These are phyloP conservation scores for Euphorbia tirucalli DNA, from an alignment of 345 rosid genomes.

Conservation along the genomic window DNA sequence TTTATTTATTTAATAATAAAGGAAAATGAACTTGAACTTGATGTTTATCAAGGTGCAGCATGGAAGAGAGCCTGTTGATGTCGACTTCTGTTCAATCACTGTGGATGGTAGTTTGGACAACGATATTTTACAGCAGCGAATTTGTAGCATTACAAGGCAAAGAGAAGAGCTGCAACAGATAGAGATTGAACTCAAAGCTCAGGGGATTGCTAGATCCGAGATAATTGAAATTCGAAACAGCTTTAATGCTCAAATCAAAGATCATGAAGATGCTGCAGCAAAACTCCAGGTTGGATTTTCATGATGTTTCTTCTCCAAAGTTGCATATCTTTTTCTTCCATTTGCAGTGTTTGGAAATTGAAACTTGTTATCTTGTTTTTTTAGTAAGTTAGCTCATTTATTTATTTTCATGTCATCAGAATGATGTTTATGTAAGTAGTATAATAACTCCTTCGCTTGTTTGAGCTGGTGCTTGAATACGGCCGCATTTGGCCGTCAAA, in stretches of 20 bases:
- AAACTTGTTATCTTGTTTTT: background rate
- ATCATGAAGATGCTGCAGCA: conserved; percentile 57
- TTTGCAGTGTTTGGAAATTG: background rate
- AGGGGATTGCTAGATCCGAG: conserved; percentile 59
- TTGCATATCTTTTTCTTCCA: background rate
- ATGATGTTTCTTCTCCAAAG: background rate
- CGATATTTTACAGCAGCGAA: conserved; percentile 62
- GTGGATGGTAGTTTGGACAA: conserved; percentile 49
- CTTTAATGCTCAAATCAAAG: conserved; percentile 58
- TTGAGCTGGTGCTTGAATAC: background rate
- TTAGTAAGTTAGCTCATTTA: background rate
- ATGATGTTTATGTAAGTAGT: background rate
- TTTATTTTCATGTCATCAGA: background rate
- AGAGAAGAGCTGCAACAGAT: conserved; percentile 70
- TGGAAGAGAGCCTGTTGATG: conserved; percentile 63
- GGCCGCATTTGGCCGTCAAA: background rate
- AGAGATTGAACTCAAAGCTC: conserved; percentile 87
- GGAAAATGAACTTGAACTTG: conserved; percentile 26
- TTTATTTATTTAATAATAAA: background rate
- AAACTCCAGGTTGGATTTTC: conserved; percentile 58
- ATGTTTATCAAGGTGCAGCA: conserved; percentile 63
- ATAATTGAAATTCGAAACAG: conserved; percentile 56
- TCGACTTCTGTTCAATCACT: conserved; percentile 56
- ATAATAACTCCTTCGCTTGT: background rate
- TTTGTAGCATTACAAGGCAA: conserved; percentile 52